Evolutionary conservation across 2,329 filamentous ascomycete genomes (phyloP).

Genomic region (Aureobasidium sp.): DNA sequence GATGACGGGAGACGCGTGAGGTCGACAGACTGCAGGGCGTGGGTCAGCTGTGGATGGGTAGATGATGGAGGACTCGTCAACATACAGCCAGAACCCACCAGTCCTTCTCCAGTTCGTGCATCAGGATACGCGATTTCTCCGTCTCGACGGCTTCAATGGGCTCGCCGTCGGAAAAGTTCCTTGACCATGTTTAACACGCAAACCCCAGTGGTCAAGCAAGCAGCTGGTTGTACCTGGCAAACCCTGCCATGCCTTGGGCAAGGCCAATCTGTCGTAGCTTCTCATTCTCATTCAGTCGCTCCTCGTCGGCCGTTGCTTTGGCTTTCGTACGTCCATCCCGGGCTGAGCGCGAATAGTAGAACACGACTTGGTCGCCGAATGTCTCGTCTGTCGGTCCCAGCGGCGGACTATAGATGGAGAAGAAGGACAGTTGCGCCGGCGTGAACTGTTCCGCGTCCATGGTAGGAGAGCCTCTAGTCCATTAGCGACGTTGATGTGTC

Average conservation of each 20-base stretch:
- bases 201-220: not conserved
- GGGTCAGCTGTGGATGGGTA: not conserved
- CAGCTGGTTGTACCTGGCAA: constrained; percentile 52
- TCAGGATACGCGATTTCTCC: constrained; percentile 73
- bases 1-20: constrained; percentile 61
- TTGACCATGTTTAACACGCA: constrained; percentile 23
- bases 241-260: constrained; percentile 92
- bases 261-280: constrained; percentile 86
- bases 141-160: constrained; percentile 83
- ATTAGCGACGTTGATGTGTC: not conserved
- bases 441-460: constrained; percentile 14
- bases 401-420: constrained; percentile 91
- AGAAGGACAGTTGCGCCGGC: constrained; percentile 80
- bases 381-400: constrained; percentile 66
- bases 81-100: constrained; percentile 95
- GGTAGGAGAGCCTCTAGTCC: not conserved
- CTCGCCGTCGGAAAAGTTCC: constrained; percentile 71
- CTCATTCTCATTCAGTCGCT: constrained; percentile 57
- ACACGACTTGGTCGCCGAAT: constrained; percentile 77
- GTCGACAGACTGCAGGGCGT: constrained; percentile 58
- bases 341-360: constrained; percentile 61
- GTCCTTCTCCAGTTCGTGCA: constrained; percentile 77
- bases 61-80: constrained; percentile 8
- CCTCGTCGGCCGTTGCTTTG: constrained; percentile 21
- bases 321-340: constrained; percentile 20